These are phyloP conservation scores for Knufia petricola DNA, from an alignment of 2,329 filamentous ascomycete genomes.

Conservation along the genomic window DNA sequence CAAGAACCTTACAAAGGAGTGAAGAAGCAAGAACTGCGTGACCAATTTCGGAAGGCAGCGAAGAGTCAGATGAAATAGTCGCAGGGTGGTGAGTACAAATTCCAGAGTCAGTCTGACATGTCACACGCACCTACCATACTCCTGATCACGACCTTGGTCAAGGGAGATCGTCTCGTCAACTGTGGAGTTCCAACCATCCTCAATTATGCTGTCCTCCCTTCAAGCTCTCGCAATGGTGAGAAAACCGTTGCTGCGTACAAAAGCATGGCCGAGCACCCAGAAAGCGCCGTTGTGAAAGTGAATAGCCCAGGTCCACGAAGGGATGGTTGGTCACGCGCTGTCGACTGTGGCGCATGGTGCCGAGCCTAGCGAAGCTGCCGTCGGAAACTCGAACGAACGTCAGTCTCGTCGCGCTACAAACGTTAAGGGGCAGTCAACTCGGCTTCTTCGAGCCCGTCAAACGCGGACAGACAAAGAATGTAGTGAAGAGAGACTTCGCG, in stretches of 20 bases:
- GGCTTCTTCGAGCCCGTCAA: neutral
- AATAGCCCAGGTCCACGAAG: neutral
- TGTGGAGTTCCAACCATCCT: conserved; percentile 9
- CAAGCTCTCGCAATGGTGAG: neutral
- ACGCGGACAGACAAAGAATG: conserved; percentile 5
- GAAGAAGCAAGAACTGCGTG: neutral
- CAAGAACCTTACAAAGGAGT: neutral
- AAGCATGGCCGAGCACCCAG: neutral
- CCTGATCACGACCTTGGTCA: neutral
- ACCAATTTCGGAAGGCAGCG: neutral
- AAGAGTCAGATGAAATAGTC: neutral
- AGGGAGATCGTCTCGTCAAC: neutral
- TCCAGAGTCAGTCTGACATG: conserved; percentile 7
- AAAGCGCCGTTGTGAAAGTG: neutral
- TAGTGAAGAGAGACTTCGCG: conserved; percentile 7
- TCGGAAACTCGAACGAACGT: neutral
- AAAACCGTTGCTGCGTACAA: neutral
- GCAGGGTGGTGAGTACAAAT: neutral
- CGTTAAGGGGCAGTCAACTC: neutral
- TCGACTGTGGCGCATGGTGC: conserved; percentile 2
- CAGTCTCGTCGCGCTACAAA: conserved; percentile 1
- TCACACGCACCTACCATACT: conserved; percentile 7
- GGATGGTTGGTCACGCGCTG: neutral
- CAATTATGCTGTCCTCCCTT: conserved; percentile 3
- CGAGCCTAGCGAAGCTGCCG: neutral